These are phyloP conservation scores for Rhizopogon salebrosus DNA, from an alignment of 768 basidiomycete genomes.

Conservation along the genomic window DNA sequence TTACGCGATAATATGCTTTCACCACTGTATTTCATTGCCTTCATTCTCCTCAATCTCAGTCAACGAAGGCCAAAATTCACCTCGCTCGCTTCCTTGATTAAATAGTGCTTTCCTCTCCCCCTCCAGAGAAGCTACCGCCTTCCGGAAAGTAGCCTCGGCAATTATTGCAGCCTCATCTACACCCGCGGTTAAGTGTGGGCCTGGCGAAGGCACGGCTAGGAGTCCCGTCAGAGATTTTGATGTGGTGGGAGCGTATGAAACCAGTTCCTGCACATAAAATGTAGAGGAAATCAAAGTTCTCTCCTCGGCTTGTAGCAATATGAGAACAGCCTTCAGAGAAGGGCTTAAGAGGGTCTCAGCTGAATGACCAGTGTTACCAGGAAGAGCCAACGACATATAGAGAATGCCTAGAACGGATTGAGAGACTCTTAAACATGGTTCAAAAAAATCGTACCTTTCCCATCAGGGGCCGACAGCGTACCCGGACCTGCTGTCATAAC, in stretches of 20 bases:
- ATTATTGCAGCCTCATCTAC: slow-evolving; percentile 51
- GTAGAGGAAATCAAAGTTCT: slow-evolving; percentile 54
- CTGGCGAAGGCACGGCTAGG: slow-evolving; percentile 21
- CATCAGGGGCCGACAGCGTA: slow-evolving; percentile 67
- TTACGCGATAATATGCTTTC: not conserved
- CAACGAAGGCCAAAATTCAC: not conserved
- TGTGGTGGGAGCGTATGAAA: not conserved
- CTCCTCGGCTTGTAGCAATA: slow-evolving; percentile 9
- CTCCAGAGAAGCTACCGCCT: slow-evolving; percentile 29
- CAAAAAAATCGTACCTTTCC: slow-evolving; percentile 52
- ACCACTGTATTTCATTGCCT: not conserved
- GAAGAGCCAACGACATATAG: slow-evolving; percentile 50
- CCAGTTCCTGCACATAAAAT: slow-evolving; percentile 31
- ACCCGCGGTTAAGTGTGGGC: slow-evolving; percentile 40
- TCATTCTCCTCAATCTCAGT: not conserved
- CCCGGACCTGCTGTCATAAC: slow-evolving; percentile 68
- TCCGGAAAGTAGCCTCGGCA: slow-evolving; percentile 58
- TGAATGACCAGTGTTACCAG: slow-evolving; percentile 13
- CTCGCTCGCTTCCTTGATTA: not conserved
- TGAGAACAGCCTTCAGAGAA: slow-evolving; percentile 49
- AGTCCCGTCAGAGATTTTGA: slow-evolving; percentile 6
- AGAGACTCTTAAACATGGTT: not conserved
- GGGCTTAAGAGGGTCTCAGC: slow-evolving; percentile 45
- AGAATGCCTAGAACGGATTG: slow-evolving; percentile 44
- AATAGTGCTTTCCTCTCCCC: not conserved